Evolutionary conservation across 129 eudicot species (phyloP), one percentile per base, ranked within the genome.

Genomic region (Flaveria brownii): DNA sequence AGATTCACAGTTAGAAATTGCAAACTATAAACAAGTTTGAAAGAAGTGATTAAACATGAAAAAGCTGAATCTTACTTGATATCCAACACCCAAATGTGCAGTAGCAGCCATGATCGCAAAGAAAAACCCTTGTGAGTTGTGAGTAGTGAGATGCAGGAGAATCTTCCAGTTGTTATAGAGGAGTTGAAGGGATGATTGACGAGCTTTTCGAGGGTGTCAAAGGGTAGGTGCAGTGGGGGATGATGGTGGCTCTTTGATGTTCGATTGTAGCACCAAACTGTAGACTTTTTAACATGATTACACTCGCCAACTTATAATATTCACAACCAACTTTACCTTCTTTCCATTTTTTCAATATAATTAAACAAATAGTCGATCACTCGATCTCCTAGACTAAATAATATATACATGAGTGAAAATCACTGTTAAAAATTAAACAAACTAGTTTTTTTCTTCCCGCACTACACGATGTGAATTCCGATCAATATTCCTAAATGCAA

Each of bases 71-170:
- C 6, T 16, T 52, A 79, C 82, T 65, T 79, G 82, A 49, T 22
- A 49, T 20, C 28, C 68, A 16, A 72, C 52, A 13, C 71, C 70
- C 33, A 70, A 57, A 45, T 78, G 70, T n/a, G 78, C 47, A 79
- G n/a, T n/a, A n/a, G 83, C 73, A 79, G 73, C 83, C 83, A 79
- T 72, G 78, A 79, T 79, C n/a, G 25, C 39, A 46, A 11, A 4
- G 28, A 10, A 1, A 14, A 57, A 57, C 63, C 63, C 33, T 60
- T 11, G 62, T 14, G n/a, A 16, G 45, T 20, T 25, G 16, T 13
- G 30, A 25, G 45, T 20, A 16, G 16, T 13, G 30, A 62, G 5
- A 13, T 9, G 18, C 6, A 54, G 45, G 13, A 28, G 17, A 66
- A 20, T 36, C 9, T 36, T 33, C 6, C 39, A 33, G 20, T 5